phyloP scores from a whole-genome alignment of 805 yeast species.

The Candida boleticola region DNA sequence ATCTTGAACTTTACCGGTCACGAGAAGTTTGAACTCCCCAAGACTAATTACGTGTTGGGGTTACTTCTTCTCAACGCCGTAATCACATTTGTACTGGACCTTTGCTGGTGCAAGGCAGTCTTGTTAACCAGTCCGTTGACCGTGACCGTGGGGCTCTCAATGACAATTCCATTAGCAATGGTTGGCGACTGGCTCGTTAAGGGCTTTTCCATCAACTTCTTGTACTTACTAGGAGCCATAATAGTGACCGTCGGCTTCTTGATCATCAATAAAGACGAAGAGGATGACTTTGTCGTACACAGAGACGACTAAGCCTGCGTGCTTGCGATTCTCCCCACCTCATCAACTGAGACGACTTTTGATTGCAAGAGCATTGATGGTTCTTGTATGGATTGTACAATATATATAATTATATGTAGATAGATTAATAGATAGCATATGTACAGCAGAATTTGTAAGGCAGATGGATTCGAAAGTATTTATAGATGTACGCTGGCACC shows the following conservation, averaged over 20 bases:
- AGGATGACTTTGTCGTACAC: conserved; percentile 47
- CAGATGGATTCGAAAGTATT: too few relatives aligned
- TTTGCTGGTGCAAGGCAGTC: conserved; percentile 95
- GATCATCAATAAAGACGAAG: conserved; percentile 76
- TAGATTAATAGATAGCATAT: neutral
- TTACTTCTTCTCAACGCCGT: conserved; percentile 65
- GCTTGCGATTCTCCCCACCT: neutral
- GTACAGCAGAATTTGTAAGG: too few relatives aligned
- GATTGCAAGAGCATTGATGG: too few relatives aligned
- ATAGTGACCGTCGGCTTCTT: conserved; percentile 82
- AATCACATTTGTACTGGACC: conserved; percentile 84
- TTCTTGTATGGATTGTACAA: neutral
- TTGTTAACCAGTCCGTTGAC: conserved; percentile 90
- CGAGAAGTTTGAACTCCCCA: conserved; percentile 75
- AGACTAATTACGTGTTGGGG: conserved; percentile 45
- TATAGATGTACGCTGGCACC: too few relatives aligned
- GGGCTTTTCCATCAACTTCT: conserved; percentile 54
- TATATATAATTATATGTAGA: too few relatives aligned
- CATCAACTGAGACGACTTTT: too few relatives aligned
- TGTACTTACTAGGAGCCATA: conserved; percentile 76
- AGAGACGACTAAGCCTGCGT: neutral
- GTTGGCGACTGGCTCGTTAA: conserved; percentile 80
- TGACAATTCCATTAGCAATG: conserved; percentile 94
- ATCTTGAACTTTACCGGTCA: conserved; percentile 60
- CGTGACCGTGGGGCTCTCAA: conserved; percentile 90